Percentiles rank a stretch among this genome's conserved stretches.
These are phyloP conservation scores for Globisporangium middletonii DNA, from an alignment of 352 stramenopile species.

Conservation along the genomic window DNA sequence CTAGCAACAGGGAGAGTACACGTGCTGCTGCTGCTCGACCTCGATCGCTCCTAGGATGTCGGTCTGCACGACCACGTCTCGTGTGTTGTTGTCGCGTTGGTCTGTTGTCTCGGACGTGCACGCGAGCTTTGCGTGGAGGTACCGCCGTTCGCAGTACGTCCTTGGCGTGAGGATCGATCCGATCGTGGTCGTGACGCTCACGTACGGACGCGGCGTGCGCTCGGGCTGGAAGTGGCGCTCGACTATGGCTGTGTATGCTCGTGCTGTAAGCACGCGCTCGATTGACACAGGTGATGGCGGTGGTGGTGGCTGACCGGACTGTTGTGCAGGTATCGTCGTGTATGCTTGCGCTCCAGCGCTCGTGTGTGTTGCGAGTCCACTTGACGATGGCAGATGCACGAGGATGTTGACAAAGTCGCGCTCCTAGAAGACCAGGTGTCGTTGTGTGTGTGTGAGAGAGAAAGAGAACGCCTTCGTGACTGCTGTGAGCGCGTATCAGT, in stretches of 20 bases:
- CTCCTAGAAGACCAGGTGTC: conserved; percentile 12
- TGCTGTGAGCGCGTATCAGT: no score
- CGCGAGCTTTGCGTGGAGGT: conserved; percentile 11
- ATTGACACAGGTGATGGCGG: conserved; percentile 4
- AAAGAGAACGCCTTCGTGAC: background rate
- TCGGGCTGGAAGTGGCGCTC: conserved; percentile 39
- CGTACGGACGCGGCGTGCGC: conserved; percentile 28
- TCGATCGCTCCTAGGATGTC: conserved; percentile 3
- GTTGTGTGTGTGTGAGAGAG: background rate
- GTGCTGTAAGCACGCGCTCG: conserved; percentile 24
- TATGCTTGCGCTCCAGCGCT: background rate
- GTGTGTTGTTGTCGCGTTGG: background rate
- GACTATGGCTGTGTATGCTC: conserved; percentile 24
- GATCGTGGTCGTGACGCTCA: conserved; percentile 20
- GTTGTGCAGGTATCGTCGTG: background rate
- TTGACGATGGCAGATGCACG: conserved; percentile 6
- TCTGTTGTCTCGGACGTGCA: conserved; percentile 1
- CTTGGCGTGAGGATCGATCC: conserved; percentile 25
- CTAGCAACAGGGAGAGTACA: background rate
- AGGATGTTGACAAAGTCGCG: conserved; percentile 29
- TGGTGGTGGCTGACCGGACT: background rate
- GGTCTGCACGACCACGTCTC: conserved; percentile 12
- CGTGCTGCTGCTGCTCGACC: background rate
- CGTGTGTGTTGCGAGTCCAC: background rate
- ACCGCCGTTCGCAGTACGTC: conserved; percentile 20